Percentiles rank a stretch among this genome's conserved stretches.
Conservation (phyloP, 768 basidiomycete species). For the Aureoboletus auriporus region DNA sequence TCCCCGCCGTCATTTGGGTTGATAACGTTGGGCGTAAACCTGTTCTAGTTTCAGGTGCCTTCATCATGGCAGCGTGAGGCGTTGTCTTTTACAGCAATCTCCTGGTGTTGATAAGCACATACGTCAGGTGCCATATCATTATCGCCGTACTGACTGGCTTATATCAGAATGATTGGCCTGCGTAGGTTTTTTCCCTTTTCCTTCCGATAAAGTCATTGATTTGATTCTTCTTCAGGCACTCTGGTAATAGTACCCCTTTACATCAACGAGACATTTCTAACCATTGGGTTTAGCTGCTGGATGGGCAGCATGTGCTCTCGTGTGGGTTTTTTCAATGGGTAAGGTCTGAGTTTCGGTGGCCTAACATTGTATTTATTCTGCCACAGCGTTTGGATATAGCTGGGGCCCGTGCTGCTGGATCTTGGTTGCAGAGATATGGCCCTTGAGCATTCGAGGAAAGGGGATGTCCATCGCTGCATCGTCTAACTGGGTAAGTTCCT, state of each 20-base stretch:
- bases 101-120: conserved; percentile 10
- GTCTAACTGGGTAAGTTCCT: conserved; percentile 59
- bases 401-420: conserved; percentile 84
- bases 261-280: background rate
- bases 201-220: background rate
- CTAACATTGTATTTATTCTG: background rate
- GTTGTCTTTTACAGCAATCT: conserved; percentile 8
- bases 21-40: conserved; percentile 75
- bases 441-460: conserved; percentile 68
- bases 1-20: conserved; percentile 79
- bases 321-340: conserved; percentile 75
- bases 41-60: conserved; percentile 67
- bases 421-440: conserved; percentile 72
- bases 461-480: conserved; percentile 73
- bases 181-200: conserved; percentile 31
- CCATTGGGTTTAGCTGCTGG: conserved; percentile 47
- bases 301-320: conserved; percentile 65
- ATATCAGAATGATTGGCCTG: conserved; percentile 52
- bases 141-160: conserved; percentile 62
- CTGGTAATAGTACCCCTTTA: background rate
- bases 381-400: conserved; percentile 61
- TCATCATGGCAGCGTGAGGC: conserved; percentile 61
- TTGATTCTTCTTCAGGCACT: background rate
- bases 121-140: conserved; percentile 58
- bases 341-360: conserved; percentile 9